Base-by-base conservation (phyloP, 1,284 basidiomycete species). In the Moniliophthora roreri region DNA sequence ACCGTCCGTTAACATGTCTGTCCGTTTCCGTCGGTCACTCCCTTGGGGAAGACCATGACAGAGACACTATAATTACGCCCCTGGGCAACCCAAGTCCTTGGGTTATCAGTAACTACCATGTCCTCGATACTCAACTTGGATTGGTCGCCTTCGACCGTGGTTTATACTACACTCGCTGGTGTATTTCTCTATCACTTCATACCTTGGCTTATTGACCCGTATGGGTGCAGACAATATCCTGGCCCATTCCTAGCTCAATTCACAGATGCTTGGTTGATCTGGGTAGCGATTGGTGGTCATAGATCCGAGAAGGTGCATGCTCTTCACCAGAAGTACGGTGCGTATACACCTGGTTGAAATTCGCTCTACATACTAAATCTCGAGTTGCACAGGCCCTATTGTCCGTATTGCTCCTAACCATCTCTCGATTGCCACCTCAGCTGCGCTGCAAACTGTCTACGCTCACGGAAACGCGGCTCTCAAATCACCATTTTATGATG, bases 381-480 rank as follows among this genome's bases (percentile, higher is more conserved):
- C 11, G 51, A 6, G 23, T 47, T 41, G n/a, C 38, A 9, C 55
- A 91, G 91, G 91, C 38, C 81, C 81, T 2, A 78, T 93, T 51
- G 87, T 94, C n/a, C 88, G 93, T 58, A 75, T 96, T 54, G 90
- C 91, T 0, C 93, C 93, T 0, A 93, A 94, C 67, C 91, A 95
- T 63, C 73, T 94, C 21, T 93, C 91, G 3, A 80, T 95, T 52
- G 82, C 89, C 16, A 86, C 92, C 64, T 89, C 91, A 0, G 82
- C 82, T 0, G 92, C 91, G 0, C 78, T 95, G 20, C 81, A 80
- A 55, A 66, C 84, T 57, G 77, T 95, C 15, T 94, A 91, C 60
- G 88, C 82, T 1, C 90, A 92, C 65, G 89, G 89, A 15, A 91
- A 85, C 56, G 88, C 89, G 11, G 79, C 87, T 15, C 77, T 89